Base-by-base conservation (phyloP, 2,329 filamentous ascomycete genomes). In the Cladosporium sp. region DNA sequence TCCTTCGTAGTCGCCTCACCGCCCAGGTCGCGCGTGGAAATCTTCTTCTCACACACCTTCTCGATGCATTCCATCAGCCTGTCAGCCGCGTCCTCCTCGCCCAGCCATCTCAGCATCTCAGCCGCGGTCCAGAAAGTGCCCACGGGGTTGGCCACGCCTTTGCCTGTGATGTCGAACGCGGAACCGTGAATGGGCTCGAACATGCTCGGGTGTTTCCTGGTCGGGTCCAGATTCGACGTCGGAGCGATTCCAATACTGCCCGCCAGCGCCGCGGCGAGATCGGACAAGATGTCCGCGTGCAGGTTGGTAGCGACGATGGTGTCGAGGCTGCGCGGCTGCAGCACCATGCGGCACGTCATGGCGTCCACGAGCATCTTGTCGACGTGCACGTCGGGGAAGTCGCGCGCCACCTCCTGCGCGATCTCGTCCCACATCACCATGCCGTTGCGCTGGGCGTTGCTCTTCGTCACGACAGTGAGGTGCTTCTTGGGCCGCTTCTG, bases 211-310 rank as follows among this genome's bases (percentile, higher is more conserved):
- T 81, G 78, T 56, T 76, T 61, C 13, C 79, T 70, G 1, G 78
- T 82, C 1, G 84, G 84, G 56, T 88, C 84, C 1, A 88, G 70
- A 58, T 88, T 88, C 37, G 78, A 82, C 0, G 84, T 86, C 3
- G 85, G 84, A 3, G 85, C 85, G 52, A 89, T 87, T 7, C 85
- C 84, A 54, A 88, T 88, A 2, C 79, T 84, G 0, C 85, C 85
- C 2, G 84, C 84, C 6, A 88, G 70, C 0, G 84, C 83, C 12
- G 85, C 84, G 5, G 84, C 85, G 17, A 88, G 72, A 60, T 88
- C 85, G 0, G 83, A 86, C 4, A 88, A 75, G 43, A 88, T 87
- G 57, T 88, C 84, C 3, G 83, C 83, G 40, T 70, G 67, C 60
- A 84, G 61, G 56, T 85, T 85, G 3, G 79, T 82, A 1, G 80